Conservation (phyloP, 192 early-diverging fungal species). For the Polychytrium aggregatum region DNA sequence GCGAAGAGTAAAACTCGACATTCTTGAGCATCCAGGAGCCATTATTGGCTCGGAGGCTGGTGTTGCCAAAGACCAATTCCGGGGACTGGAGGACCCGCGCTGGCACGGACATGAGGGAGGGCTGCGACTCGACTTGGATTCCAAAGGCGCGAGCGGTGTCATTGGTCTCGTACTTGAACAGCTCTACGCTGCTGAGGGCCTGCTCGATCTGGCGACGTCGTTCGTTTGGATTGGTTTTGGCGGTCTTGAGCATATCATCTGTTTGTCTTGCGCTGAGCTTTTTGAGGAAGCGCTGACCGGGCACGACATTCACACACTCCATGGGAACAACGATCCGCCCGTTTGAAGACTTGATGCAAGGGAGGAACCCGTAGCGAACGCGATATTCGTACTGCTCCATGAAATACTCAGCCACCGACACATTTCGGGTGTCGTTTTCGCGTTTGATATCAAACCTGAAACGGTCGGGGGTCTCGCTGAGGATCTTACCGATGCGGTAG, state of each 20-base stretch:
- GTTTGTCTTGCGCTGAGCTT: conserved; percentile 21
- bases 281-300: conserved; percentile 20
- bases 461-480: conserved; percentile 6
- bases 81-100: conserved; percentile 63
- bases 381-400: no score
- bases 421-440: no score
- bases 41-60: background rate
- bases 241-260: conserved; percentile 26
- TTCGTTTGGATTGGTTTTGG: conserved; percentile 15
- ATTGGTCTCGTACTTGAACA: conserved; percentile 46
- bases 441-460: conserved; percentile 17
- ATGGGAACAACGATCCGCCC: no score
- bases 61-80: conserved; percentile 38
- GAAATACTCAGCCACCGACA: conserved; percentile 35
- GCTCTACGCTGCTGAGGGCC: conserved; percentile 31
- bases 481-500: conserved; percentile 13
- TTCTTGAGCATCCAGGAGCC: no score
- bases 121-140: conserved; percentile 14
- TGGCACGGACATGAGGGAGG: conserved; percentile 8
- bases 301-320: conserved; percentile 16
- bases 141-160: conserved; percentile 52
- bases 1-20: no score
- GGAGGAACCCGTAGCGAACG: no score
- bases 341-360: no score
- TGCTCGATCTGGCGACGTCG: conserved; percentile 46